Evolutionary conservation across 495 filamentous ascomycete genomes (phyloP).

Genomic region (Xylaria flabelliformis): DNA sequence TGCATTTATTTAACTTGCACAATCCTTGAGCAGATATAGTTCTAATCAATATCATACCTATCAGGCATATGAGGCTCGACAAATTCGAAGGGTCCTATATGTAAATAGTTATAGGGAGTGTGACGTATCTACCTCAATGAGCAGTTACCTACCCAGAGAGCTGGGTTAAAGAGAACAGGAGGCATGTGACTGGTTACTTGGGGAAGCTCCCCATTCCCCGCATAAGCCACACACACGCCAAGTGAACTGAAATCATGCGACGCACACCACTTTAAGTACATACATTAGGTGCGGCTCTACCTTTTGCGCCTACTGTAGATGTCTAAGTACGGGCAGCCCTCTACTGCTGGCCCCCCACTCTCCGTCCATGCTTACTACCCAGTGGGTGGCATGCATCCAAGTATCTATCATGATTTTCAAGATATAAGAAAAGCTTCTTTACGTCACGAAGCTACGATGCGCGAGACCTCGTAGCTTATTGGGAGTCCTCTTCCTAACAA

Average conservation of each 20-base stretch:
- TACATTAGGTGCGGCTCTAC: slow-evolving; percentile 13
- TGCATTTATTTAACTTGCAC: background rate
- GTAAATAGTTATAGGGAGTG: background rate
- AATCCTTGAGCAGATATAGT: background rate
- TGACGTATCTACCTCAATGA: background rate
- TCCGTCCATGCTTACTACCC: background rate
- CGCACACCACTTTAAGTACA: background rate
- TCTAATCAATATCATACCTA: background rate
- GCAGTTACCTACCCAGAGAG: background rate
- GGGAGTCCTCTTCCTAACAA: background rate
- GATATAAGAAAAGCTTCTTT: background rate
- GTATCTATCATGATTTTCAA: background rate
- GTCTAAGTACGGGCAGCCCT: background rate
- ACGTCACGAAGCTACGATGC: background rate
- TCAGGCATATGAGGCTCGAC: background rate
- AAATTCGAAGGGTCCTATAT: background rate
- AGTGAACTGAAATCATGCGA: slow-evolving; percentile 10
- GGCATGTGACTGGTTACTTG: background rate
- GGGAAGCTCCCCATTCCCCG: background rate
- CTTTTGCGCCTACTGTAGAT: background rate
- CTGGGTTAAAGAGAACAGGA: background rate
- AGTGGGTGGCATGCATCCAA: background rate
- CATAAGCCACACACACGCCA: slow-evolving; percentile 16
- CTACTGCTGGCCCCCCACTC: background rate
- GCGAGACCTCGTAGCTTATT: background rate